Base-by-base conservation (phyloP, 495 filamentous ascomycete genomes). In the Podospora bellae-mahoneyi region DNA sequence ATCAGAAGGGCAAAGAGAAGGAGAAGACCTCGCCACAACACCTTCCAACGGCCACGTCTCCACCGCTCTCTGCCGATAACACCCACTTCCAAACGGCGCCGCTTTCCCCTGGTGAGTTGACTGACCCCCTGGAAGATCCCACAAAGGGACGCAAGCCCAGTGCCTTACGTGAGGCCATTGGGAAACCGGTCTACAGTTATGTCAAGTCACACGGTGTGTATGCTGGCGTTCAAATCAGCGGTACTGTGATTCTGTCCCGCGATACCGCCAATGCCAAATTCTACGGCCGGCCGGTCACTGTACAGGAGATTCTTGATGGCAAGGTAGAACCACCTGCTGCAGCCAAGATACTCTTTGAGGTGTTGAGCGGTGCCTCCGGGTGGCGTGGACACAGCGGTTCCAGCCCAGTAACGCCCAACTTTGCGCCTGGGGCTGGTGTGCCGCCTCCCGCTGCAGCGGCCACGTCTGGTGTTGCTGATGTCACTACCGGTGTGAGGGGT, bases 201-300 rank as follows among this genome's bases (percentile, higher is more conserved):
- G 85, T 94, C 80, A 93, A 93, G 79, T 90, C 86, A 69, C 85
- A 91, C 54, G 92, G 92, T 4, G 83, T 94, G 48, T 93, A 92
- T 68, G 91, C 89, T 5, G 91, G 91, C 26, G 83, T 93, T 10
- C 89, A 91, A 66, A 81, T 93, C 58, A 91, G 94, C 71, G 92
- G 92, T 0, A 93, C 91, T 0, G 84, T 93, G 34, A 82, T 95
- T 67, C 87, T 92, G 61, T 90, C 92, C 78, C 84, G 92, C 15
- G 89, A 86, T n/a, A 89, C 91, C 65, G 91, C 92, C 76, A 95
- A 95, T 74, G 89, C 90, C 62, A 80, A 83, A 2, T 94, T 93
- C 72, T 95, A 92, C 72, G 86, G 87, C 28, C 81, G 87, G 67
- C 80, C 82, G 6, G 81, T 93, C 39, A 79, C 84, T 0, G 89